phyloP scores from a whole-genome alignment of 164 flowering plant genomes.

The Akebia trifoliata region DNA sequence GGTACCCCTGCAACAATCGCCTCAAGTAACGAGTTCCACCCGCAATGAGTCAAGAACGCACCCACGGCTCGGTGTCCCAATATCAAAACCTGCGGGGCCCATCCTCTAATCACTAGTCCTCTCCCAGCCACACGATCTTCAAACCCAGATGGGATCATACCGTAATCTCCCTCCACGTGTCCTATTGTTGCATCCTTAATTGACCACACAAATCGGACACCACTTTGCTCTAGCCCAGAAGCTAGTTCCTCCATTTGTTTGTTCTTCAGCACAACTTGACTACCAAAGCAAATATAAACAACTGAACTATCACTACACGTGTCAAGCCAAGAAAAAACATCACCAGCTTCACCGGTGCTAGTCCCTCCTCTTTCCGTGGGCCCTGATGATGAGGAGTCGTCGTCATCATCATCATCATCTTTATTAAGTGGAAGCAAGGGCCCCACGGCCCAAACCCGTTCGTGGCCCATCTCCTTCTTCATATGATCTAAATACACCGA shows the following conservation, averaged over 20 bases:
- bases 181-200: slow-evolving; percentile 1
- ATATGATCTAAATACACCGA: slow-evolving; percentile 15
- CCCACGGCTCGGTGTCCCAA: slow-evolving; percentile 8
- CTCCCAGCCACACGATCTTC: slow-evolving; percentile 8
- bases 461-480: slow-evolving; percentile 5
- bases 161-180: background rate
- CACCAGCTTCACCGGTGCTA: background rate
- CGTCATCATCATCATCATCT: too few relatives aligned
- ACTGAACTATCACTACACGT: slow-evolving; percentile 7
- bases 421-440: background rate
- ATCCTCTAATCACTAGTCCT: slow-evolving; percentile 4
- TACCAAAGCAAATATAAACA: slow-evolving; percentile 10
- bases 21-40: slow-evolving; percentile 11
- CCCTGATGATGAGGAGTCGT: too few relatives aligned
- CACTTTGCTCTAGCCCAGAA: slow-evolving; percentile 9
- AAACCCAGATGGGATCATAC: slow-evolving; percentile 5
- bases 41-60: slow-evolving; percentile 11
- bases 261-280: background rate
- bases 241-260: slow-evolving; percentile 9
- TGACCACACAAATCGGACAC: background rate
- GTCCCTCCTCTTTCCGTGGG: slow-evolving; percentile 12
- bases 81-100: slow-evolving; percentile 10
- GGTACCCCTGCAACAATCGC: background rate
- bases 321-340: slow-evolving; percentile 12
- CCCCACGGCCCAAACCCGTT: slow-evolving; percentile 15